Conservation (phyloP, 768 basidiomycete species). For the Tubosaeta sp. region DNA sequence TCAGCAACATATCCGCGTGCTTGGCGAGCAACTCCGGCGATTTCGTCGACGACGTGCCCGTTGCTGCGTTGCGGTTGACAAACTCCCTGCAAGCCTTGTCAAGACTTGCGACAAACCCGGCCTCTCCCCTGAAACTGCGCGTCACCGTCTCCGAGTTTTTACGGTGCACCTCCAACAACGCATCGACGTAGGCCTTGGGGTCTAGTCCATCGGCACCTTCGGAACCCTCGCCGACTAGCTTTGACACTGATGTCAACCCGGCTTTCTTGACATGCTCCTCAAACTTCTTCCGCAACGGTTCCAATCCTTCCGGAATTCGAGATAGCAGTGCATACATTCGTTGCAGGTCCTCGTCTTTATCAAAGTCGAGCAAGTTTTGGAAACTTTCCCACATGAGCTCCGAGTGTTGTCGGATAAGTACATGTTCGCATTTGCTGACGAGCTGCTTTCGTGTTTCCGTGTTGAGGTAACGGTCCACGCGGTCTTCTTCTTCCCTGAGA, state of each 20-base stretch:
- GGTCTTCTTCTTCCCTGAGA: slow-evolving; percentile 89
- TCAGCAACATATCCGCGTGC: slow-evolving; percentile 82
- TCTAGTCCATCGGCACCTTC: slow-evolving; percentile 63
- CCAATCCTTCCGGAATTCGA: slow-evolving; percentile 85
- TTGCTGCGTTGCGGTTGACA: slow-evolving; percentile 90
- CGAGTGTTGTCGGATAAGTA: slow-evolving; percentile 84
- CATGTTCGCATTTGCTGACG: slow-evolving; percentile 82
- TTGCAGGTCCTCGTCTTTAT: slow-evolving; percentile 92
- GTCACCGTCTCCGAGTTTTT: slow-evolving; percentile 89
- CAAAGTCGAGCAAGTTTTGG: slow-evolving; percentile 83
- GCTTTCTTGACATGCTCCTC: slow-evolving; percentile 94
- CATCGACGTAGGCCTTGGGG: slow-evolving; percentile 93
- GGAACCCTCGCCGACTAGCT: slow-evolving; percentile 52
- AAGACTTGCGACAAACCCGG: slow-evolving; percentile 88
- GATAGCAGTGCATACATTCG: slow-evolving; percentile 93
- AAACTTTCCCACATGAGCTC: slow-evolving; percentile 91
- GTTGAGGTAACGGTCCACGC: slow-evolving; percentile 91
- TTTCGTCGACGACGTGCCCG: slow-evolving; percentile 76
- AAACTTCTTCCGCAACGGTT: slow-evolving; percentile 87
- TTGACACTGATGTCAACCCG: slow-evolving; percentile 77
- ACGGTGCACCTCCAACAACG: slow-evolving; percentile 83
- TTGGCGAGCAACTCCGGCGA: slow-evolving; percentile 92
- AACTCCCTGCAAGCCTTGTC: slow-evolving; percentile 96
- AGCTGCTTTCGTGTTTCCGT: slow-evolving; percentile 81
- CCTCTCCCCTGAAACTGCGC: slow-evolving; percentile 86